A percentile compares a stretch with the other conserved stretches of the same genome.
Evolutionary conservation across 129 eudicot species (phyloP).

Genomic region (Tanacetum coccineum): DNA sequence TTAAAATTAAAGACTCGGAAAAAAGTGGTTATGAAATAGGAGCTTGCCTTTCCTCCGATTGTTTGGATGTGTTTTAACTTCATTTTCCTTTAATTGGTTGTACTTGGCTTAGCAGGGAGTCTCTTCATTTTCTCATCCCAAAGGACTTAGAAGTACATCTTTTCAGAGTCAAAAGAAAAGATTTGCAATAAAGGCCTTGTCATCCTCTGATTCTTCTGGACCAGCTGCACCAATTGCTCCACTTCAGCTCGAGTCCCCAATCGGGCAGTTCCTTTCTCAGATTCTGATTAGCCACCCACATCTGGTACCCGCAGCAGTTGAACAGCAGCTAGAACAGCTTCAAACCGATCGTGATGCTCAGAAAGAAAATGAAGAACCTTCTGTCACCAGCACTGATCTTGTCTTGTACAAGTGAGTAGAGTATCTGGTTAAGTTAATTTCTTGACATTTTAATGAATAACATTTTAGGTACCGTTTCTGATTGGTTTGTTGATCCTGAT

Average conservation of each 20-base stretch:
- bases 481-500: conserved; percentile 9
- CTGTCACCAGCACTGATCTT: conserved; percentile 67
- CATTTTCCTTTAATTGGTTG: not conserved
- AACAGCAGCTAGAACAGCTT: conserved; percentile 96
- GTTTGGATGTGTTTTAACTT: not conserved
- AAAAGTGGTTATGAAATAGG: not conserved
- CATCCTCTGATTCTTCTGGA: conserved; percentile 57
- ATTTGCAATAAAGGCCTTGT: conserved; percentile 55
- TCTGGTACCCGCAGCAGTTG: conserved; percentile 95
- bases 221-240: conserved; percentile 78
- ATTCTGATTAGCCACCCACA: conserved; percentile 88
- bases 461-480: not conserved
- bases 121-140: conserved; percentile 30
- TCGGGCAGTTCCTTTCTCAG: conserved; percentile 83
- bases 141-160: conserved; percentile 34
- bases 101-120: conserved; percentile 35
- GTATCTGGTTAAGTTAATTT: conserved; percentile 11
- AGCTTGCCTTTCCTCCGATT: not conserved
- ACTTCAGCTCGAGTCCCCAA: conserved; percentile 89
- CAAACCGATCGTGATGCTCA: conserved; percentile 82
- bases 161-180: conserved; percentile 37
- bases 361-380: conserved; percentile 65
- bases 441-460: not conserved
- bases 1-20: too few species aligned
- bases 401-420: conserved; percentile 75